Evolutionary conservation across 768 basidiomycete species (phyloP).

Genomic region (Panellus pusillus): DNA sequence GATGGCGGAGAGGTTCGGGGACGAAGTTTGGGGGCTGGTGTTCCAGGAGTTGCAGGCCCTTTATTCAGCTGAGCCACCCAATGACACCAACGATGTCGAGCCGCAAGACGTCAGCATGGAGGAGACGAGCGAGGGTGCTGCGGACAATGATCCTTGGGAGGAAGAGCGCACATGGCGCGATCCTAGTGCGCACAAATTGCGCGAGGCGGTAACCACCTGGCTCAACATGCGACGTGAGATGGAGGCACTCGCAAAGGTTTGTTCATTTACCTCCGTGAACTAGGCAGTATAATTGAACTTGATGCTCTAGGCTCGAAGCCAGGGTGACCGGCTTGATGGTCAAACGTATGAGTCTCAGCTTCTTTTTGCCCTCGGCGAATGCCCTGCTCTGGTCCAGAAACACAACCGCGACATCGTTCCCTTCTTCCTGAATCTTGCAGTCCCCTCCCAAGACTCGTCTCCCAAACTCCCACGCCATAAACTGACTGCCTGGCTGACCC

Average conservation of each 20-base stretch:
- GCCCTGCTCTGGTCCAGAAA: conserved; percentile 74
- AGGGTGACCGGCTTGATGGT: conserved; percentile 64
- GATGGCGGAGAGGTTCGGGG: conserved; percentile 54
- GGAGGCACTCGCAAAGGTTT: conserved; percentile 36
- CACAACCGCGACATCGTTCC: conserved; percentile 88
- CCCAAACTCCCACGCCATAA: conserved; percentile 56
- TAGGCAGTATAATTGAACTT: background rate
- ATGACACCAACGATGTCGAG: background rate
- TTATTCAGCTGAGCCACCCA: conserved; percentile 22
- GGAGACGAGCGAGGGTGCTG: conserved; percentile 25
- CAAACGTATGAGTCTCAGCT: conserved; percentile 81
- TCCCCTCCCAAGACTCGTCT: conserved; percentile 33
- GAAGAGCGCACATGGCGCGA: conserved; percentile 80
- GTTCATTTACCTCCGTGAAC: conserved; percentile 16
- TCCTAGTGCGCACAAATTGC: conserved; percentile 65
- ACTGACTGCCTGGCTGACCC: conserved; percentile 73
- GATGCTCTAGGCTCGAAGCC: conserved; percentile 29
- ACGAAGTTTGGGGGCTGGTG: conserved; percentile 69
- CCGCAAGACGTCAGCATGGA: conserved; percentile 12
- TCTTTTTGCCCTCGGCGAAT: conserved; percentile 66
- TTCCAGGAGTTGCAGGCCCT: conserved; percentile 59
- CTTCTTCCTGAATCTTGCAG: conserved; percentile 61
- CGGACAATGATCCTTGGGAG: conserved; percentile 51
- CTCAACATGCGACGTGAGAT: conserved; percentile 31
- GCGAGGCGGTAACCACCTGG: conserved; percentile 51